A percentile compares a stretch with the other conserved stretches of the same genome.
phyloP scores from a whole-genome alignment of 139 green algal species.

The Chlamydomonas sphaeroides region DNA sequence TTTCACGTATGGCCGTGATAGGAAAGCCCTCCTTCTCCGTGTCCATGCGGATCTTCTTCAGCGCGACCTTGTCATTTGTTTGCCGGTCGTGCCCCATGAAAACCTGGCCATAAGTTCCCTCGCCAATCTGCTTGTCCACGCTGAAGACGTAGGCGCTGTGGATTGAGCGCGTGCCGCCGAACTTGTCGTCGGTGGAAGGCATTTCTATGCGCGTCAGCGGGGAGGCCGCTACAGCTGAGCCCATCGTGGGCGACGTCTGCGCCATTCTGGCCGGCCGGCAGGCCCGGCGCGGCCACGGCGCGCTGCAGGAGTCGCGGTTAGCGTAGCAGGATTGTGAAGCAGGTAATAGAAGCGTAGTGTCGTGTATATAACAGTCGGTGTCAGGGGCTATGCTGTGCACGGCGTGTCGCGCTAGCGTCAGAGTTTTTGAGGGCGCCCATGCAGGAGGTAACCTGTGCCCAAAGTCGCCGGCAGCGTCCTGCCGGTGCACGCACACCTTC shows the following conservation, averaged over 20 bases:
- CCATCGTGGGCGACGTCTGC: neutral
- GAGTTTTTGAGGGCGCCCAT: no score
- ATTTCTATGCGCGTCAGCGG: slow-evolving; percentile 37
- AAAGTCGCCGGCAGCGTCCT: no score
- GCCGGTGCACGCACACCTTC: no score
- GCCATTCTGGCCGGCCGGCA: neutral
- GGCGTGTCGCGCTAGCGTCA: no score
- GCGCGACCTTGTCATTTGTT: slow-evolving; percentile 70
- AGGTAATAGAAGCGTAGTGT: no score
- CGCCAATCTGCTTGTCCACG: slow-evolving; percentile 77
- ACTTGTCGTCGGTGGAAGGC: slow-evolving; percentile 51
- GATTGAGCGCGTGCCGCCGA: slow-evolving; percentile 76
- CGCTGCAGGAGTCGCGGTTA: no score
- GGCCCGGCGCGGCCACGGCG: no score
- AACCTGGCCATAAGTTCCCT: slow-evolving; percentile 90
- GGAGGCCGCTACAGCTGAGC: neutral
- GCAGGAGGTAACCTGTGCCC: no score
- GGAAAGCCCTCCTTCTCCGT: slow-evolving; percentile 99
- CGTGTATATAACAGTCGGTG: no score
- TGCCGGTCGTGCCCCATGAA: slow-evolving; percentile 51
- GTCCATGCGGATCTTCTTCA: slow-evolving; percentile 99
- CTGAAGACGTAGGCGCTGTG: slow-evolving; percentile 71
- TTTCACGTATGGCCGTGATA: slow-evolving; percentile 98
- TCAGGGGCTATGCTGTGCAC: no score
- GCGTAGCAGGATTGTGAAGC: no score